Evolutionary conservation across 345 rosid genomes (phyloP).

Genomic region (Noccaea bulbosa): DNA sequence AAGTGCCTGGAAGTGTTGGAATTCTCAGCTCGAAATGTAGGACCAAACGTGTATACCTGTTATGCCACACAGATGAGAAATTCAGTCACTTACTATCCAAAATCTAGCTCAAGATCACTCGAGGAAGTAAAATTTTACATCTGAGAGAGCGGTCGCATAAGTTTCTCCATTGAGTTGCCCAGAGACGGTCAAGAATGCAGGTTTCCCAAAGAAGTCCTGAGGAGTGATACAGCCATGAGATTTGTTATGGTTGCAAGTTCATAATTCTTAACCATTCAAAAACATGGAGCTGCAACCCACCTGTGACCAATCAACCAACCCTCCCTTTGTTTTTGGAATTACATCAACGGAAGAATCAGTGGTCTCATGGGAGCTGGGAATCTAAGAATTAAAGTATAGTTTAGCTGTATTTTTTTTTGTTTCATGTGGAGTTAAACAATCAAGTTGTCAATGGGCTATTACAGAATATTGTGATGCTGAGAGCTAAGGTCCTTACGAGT

Average conservation of each 20-base stretch:
- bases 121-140: constrained; percentile 53
- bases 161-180: constrained; percentile 99
- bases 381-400: constrained; percentile 48
- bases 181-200: constrained; percentile 95
- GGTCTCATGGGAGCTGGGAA: constrained; percentile 77
- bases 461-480: neutral
- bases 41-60: constrained; percentile 97
- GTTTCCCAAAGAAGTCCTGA: constrained; percentile 96
- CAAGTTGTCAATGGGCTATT: neutral
- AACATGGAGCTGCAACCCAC: constrained; percentile 49
- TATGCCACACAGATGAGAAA: constrained; percentile 17
- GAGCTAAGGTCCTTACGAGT: constrained; percentile 62
- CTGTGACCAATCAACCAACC: constrained; percentile 90
- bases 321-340: constrained; percentile 82
- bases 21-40: constrained; percentile 97
- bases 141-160: constrained; percentile 95
- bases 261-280: constrained; percentile 25
- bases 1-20: constrained; percentile 94
- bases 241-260: constrained; percentile 17
- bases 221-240: constrained; percentile 16
- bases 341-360: constrained; percentile 53
- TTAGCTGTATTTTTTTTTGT: constrained; percentile 4
- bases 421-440: constrained; percentile 13
- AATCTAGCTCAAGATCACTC: constrained; percentile 23
- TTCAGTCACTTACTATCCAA: neutral